phyloP scores from a whole-genome alignment of 2,329 filamentous ascomycete genomes.

The Diplodia corticola region DNA sequence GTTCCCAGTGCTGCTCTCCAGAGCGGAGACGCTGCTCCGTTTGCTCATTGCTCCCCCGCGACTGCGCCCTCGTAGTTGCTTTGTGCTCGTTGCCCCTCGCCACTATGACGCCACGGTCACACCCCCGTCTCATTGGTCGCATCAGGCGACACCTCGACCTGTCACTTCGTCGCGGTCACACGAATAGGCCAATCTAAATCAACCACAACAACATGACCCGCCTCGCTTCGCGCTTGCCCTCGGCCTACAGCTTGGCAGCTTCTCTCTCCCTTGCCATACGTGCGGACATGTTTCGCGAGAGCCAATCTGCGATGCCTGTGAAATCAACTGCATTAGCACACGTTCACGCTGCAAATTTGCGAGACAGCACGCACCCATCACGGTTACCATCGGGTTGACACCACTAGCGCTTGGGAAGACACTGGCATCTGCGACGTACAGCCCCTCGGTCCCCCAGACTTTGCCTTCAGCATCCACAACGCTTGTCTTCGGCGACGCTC shows the following conservation, averaged over 20 bases:
- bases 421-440: slow-evolving; percentile 74
- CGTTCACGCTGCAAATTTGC: not conserved
- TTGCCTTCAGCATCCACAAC: slow-evolving; percentile 46
- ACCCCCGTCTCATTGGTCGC: slow-evolving; percentile 5
- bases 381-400: slow-evolving; percentile 80
- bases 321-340: not conserved
- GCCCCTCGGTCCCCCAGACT: slow-evolving; percentile 64
- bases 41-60: not conserved
- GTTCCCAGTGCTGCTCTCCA: not conserved
- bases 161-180: not conserved
- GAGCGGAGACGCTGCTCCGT: not conserved
- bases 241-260: slow-evolving; percentile 8
- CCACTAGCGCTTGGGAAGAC: slow-evolving; percentile 76
- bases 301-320: slow-evolving; percentile 38
- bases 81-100: not conserved
- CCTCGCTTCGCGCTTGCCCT: not conserved
- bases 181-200: not conserved
- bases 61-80: not conserved
- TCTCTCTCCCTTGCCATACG: slow-evolving; percentile 27
- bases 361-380: slow-evolving; percentile 52
- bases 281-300: slow-evolving; percentile 34
- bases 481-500: slow-evolving; percentile 45
- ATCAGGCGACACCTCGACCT: not conserved
- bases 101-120: slow-evolving; percentile 4
- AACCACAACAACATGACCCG: not conserved